Base-by-base conservation (phyloP, 495 filamentous ascomycete species). In the Bombardia bombarda region DNA sequence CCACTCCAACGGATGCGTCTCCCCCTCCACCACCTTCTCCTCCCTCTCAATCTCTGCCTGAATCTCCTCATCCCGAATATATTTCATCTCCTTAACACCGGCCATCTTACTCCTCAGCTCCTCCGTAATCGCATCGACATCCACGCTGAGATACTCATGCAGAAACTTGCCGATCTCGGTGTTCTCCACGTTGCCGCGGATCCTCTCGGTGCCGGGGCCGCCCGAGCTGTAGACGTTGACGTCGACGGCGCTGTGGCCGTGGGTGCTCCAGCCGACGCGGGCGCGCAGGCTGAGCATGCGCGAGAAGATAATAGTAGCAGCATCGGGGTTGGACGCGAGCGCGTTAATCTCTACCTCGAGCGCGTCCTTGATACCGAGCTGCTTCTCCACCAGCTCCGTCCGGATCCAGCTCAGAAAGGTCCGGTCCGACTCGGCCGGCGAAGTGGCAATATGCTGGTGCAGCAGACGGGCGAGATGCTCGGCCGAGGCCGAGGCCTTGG, bases 141-240 rank as follows among this genome's bases (percentile, higher is more conserved):
- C 82, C 13, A 97, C 72, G 36, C 78, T 80, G 1, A 98, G 74
- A 54, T 90, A 98, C 9, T 79, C 68, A 14, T 75, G 66, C 17
- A 98, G 64, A 61, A 94, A 97, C 23, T 70, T 62, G 12, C 92
- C 92, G 3, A 98, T 72, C 10, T 97, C 86, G 3, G 85, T 98
- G 58, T 98, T 98, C 69, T 98, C 92, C 45, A 90, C 80, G 58
- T 96, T 96, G 4, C 92, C 92, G 1, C 73, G 55, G 14, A 97
- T 62, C 20, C 51, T 52, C 2, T 73, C 69, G 0, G 72, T 55
- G 4, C 57, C 68, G 1, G 57, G 56, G 3, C 74, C 75, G 16
- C 62, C 61, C 0, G 81, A 84, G 44, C 83, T 79, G 58, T 94
- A 96, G 50, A 94, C 84, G 58, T 96, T 94, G 38, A 96, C 89